phyloP scores from a whole-genome alignment of 2,329 filamentous ascomycete genomes.

The Diaporthe citri region DNA sequence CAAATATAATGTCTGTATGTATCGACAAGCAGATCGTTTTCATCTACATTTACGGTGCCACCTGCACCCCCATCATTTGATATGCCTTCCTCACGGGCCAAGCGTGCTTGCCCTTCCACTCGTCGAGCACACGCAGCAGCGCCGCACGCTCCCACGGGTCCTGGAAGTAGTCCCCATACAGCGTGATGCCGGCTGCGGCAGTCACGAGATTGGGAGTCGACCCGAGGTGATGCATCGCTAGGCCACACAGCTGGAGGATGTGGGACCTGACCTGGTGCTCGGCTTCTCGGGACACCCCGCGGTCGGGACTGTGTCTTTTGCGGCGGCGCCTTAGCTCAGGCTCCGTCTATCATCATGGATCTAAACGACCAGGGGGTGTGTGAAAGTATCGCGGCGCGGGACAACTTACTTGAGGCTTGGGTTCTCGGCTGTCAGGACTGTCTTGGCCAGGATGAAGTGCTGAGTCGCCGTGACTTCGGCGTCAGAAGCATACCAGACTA shows the following conservation, averaged over 20 bases:
- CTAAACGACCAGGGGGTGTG: no score
- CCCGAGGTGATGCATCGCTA: conserved; percentile 8
- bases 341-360: neutral
- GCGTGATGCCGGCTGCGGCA: conserved; percentile 1
- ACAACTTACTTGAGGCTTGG: conserved; percentile 6
- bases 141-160: neutral
- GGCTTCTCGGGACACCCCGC: neutral
- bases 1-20: neutral
- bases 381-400: neutral
- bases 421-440: conserved; percentile 13
- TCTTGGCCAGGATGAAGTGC: conserved; percentile 4
- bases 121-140: conserved; percentile 13
- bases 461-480: conserved; percentile 13
- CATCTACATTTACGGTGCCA: neutral
- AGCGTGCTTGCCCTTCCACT: conserved; percentile 6
- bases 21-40: neutral
- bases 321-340: neutral
- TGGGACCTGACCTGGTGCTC: conserved; percentile 18
- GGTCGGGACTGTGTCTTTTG: neutral
- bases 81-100: conserved; percentile 21
- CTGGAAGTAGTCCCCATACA: conserved; percentile 7
- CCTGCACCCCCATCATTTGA: conserved; percentile 5
- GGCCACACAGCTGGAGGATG: neutral
- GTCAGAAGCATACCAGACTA: conserved; percentile 4
- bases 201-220: neutral